These are phyloP conservation scores for Petunia hybrid DNA, from an alignment of 305 asterid genomes.

Conservation along the genomic window DNA sequence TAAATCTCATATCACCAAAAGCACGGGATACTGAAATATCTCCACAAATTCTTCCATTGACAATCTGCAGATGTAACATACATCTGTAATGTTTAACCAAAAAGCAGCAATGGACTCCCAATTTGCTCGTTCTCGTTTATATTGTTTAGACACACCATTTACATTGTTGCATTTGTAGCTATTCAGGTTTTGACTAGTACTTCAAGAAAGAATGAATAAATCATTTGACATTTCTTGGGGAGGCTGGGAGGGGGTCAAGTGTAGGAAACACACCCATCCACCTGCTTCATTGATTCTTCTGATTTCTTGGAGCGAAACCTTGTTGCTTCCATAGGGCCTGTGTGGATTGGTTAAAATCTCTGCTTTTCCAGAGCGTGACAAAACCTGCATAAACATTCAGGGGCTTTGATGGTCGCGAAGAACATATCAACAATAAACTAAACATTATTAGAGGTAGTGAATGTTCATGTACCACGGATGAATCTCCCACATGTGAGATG, in stretches of 20 bases:
- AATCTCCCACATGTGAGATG: slow-evolving; percentile 92
- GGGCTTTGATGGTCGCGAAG: neutral
- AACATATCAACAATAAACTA: neutral
- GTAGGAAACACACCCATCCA: slow-evolving; percentile 85
- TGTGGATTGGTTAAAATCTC: slow-evolving; percentile 78
- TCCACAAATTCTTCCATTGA: slow-evolving; percentile 86
- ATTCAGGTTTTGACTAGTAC: neutral
- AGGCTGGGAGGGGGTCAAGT: slow-evolving; percentile 26
- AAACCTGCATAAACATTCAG: slow-evolving; percentile 50
- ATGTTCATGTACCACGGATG: slow-evolving; percentile 65
- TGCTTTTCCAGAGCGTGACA: slow-evolving; percentile 81
- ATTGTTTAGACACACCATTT: neutral
- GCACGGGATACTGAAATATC: slow-evolving; percentile 93
- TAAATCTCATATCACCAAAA: slow-evolving; percentile 87
- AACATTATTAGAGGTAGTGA: neutral
- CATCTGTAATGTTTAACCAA: neutral
- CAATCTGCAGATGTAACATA: slow-evolving; percentile 55
- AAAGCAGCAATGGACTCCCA: neutral
- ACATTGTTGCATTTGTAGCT: neutral
- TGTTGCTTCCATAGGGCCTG: slow-evolving; percentile 86
- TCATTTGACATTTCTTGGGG: neutral
- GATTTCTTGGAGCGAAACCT: slow-evolving; percentile 74
- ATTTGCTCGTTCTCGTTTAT: neutral
- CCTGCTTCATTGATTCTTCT: slow-evolving; percentile 87
- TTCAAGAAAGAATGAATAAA: slow-evolving; percentile 7